phyloP scores from a whole-genome alignment of 2,329 filamentous ascomycete species.

The Colletotrichum gigasporum region DNA sequence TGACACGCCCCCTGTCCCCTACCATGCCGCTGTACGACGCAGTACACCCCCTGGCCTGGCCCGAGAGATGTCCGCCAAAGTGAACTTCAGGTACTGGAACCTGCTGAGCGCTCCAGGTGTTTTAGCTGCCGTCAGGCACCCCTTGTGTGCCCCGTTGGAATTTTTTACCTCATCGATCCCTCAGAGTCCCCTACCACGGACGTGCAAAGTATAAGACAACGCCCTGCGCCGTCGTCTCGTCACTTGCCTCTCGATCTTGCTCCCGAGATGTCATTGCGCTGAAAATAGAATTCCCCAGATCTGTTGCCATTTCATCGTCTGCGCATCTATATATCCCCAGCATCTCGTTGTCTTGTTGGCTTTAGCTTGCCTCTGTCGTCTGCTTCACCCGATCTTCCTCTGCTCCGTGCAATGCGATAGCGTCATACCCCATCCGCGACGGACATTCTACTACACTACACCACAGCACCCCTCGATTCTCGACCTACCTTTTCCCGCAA shows the following conservation, averaged over 20 bases:
- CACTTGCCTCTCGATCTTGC: background rate
- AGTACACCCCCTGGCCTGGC: no score
- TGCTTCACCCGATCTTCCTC: background rate
- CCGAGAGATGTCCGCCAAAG: constrained; percentile 27
- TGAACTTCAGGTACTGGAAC: constrained; percentile 24
- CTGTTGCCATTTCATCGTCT: background rate
- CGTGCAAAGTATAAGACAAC: constrained; percentile 26
- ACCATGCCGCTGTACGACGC: no score
- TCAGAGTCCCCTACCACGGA: constrained; percentile 12
- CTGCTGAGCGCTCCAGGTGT: constrained; percentile 27
- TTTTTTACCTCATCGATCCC: constrained; percentile 31
- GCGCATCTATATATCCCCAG: background rate
- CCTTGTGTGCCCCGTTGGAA: constrained; percentile 23
- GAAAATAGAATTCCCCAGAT: constrained; percentile 1
- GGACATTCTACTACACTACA: background rate
- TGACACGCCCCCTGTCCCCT: constrained; percentile 21
- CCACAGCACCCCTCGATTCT: no score
- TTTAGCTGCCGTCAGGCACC: constrained; percentile 32
- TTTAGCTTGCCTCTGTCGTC: no score
- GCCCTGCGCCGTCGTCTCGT: constrained; percentile 12
- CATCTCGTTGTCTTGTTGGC: background rate
- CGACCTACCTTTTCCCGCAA: background rate
- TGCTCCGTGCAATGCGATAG: constrained; percentile 14
- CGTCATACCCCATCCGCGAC: background rate
- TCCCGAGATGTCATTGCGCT: background rate